phyloP scores from a whole-genome alignment of 2,329 filamentous ascomycete genomes.

The Podosphaera fusca region DNA sequence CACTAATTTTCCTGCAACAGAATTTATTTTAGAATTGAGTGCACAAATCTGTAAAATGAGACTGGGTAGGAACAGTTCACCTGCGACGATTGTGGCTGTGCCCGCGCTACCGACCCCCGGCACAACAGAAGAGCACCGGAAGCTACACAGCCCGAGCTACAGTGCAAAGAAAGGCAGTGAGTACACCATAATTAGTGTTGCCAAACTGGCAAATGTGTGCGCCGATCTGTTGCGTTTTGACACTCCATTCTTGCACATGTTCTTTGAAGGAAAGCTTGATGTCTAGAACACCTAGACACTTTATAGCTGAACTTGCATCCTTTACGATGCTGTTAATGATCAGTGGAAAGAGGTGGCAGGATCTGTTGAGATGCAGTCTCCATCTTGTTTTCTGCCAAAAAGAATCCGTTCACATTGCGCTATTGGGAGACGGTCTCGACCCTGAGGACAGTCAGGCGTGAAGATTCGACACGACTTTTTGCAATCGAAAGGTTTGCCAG shows the following conservation, averaged over 20 bases:
- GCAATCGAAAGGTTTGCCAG: background rate
- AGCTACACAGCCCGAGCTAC: background rate
- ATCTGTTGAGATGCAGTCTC: background rate
- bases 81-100: background rate
- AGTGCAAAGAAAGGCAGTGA: background rate
- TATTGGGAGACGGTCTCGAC: too few relatives aligned
- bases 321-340: background rate
- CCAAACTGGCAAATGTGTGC: background rate
- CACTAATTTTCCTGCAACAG: too few relatives aligned
- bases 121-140: background rate
- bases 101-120: background rate
- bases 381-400: too few relatives aligned
- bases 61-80: background rate
- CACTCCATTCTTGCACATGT: too few relatives aligned
- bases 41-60: too few relatives aligned
- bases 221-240: too few relatives aligned
- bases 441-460: too few relatives aligned
- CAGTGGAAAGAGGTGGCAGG: background rate
- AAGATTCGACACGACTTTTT: background rate
- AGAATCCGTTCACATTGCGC: too few relatives aligned
- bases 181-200: background rate
- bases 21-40: too few relatives aligned
- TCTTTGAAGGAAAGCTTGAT: background rate
- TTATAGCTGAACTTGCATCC: background rate
- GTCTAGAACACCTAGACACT: background rate